Evolutionary conservation across 805 yeast genomes (phyloP), one percentile per base, ranked within the genome.

Genomic region (Starmerella etchellsii): DNA sequence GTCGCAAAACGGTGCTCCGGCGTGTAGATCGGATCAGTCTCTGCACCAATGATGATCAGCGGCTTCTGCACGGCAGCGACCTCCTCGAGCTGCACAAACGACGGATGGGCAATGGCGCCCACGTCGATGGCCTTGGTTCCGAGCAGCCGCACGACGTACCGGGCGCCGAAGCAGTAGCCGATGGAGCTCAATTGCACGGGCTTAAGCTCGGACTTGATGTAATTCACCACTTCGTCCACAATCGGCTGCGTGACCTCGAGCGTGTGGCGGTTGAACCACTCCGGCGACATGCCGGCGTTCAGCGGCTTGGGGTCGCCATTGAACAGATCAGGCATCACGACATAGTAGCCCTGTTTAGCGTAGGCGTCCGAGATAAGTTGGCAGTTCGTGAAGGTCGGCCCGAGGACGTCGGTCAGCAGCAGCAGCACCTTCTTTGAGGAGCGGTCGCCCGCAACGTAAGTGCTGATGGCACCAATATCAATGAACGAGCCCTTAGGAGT

Each of bases 141-240:
- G 24, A 73, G 58, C 42, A 76, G 70, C 44, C 69, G 74, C 42
- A 80, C 52, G 26, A 71, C 74, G 51, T 65, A 76, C 59, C 76
- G 80, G 31, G 83, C 94, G 57, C 95, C 95, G 49, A 67, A 84
- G 63, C 95, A 84, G 65, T 83, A 76, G 20, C 95, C 95, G 32
- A 70, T 75, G 19, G 49, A 21, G 24, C 40, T 42, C 15, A 78
- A 44, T 49, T 66, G 73, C 39, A 64, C 57, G 15, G 73, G 71
- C n/a, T 61, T 61, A 40, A 60, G 57, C 42, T 69, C 70, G 22
- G 56, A 52, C 44, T 63, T 70, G 42, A 79, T 59, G 8, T 54
- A 54, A 2, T 56, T 51, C 44, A 78, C 54, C 51, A 70, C 79
- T 4, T 58, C 59, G 28, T 68, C 68, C 32, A 74, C 69, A 32